Percentiles rank a stretch among this genome's conserved stretches.
Evolutionary conservation across 2,329 filamentous ascomycete species (phyloP).

Genomic region (Aspergillus hortae): DNA sequence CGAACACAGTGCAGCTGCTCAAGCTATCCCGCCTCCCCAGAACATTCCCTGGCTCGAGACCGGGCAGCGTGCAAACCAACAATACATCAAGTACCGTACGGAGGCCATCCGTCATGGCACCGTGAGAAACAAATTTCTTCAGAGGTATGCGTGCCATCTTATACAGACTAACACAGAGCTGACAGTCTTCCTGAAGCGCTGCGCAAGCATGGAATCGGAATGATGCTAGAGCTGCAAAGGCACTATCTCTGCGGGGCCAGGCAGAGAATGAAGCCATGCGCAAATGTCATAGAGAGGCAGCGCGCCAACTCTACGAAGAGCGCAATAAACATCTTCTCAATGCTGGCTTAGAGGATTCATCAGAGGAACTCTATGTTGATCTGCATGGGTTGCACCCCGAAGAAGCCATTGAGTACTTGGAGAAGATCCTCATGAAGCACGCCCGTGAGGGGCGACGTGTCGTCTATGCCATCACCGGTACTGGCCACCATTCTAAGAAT

Average conservation of each 20-base stretch:
- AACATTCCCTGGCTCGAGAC: constrained; percentile 97
- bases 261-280: constrained; percentile 97
- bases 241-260: constrained; percentile 87
- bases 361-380: constrained; percentile 84
- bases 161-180: constrained; percentile 1
- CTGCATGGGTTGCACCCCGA: constrained; percentile 98
- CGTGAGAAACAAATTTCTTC: constrained; percentile 92
- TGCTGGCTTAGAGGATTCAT: constrained; percentile 41
- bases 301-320: constrained; percentile 86
- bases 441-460: constrained; percentile 64
- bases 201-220: constrained; percentile 99
- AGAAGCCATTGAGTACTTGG: constrained; percentile 91
- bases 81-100: constrained; percentile 89
- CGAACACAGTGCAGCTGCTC: constrained; percentile 76
- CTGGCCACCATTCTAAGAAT: constrained; percentile 96
- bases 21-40: constrained; percentile 80
- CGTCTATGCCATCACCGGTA: constrained; percentile 94
- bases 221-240: constrained; percentile 92
- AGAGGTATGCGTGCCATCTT: constrained; percentile 60
- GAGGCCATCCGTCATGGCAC: constrained; percentile 98
- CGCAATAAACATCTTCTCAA: constrained; percentile 68
- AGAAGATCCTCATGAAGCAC: constrained; percentile 82
- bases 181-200: constrained; percentile 56
- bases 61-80: constrained; percentile 82
- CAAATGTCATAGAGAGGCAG: constrained; percentile 92